phyloP scores from a whole-genome alignment of 495 filamentous ascomycete species.

The Annulohypoxylon nitens region DNA sequence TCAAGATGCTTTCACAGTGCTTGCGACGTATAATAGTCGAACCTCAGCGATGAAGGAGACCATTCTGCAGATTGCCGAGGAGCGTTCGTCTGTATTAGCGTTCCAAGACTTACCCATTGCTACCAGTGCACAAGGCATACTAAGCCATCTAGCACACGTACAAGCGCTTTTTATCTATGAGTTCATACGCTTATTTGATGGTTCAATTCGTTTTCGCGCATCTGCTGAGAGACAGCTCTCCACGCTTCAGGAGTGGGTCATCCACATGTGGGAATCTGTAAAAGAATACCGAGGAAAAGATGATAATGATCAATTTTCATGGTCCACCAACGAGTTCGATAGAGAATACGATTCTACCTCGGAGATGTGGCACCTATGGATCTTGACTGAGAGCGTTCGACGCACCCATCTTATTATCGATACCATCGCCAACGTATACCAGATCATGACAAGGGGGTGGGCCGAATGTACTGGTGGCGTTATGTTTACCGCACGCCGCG shows the following conservation, averaged over 20 bases:
- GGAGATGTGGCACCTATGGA: constrained; percentile 19
- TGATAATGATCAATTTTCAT: neutral
- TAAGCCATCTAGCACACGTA: neutral
- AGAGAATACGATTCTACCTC: constrained; percentile 7
- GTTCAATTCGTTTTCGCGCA: constrained; percentile 16
- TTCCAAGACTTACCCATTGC: neutral
- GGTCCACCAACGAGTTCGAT: neutral
- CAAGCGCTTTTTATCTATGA: constrained; percentile 22
- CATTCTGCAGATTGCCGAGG: constrained; percentile 4
- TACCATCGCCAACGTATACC: constrained; percentile 40
- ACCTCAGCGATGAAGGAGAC: constrained; percentile 3
- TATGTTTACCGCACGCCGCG: constrained; percentile 9
- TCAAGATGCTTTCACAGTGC: constrained; percentile 4
- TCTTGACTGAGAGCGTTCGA: constrained; percentile 22
- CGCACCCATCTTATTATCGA: constrained; percentile 16
- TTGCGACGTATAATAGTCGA: neutral
- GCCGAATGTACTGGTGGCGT: constrained; percentile 1
- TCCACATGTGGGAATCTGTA: constrained; percentile 1
- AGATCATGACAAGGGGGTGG: constrained; percentile 6
- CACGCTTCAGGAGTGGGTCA: constrained; percentile 8
- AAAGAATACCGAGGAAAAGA: neutral
- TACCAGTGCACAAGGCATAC: neutral
- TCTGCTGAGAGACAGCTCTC: constrained; percentile 16
- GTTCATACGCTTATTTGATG: constrained; percentile 20
- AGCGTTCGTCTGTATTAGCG: neutral